phyloP scores from a whole-genome alignment of 371 early-diverging fungal species.

The Fennellomyces sp. region DNA sequence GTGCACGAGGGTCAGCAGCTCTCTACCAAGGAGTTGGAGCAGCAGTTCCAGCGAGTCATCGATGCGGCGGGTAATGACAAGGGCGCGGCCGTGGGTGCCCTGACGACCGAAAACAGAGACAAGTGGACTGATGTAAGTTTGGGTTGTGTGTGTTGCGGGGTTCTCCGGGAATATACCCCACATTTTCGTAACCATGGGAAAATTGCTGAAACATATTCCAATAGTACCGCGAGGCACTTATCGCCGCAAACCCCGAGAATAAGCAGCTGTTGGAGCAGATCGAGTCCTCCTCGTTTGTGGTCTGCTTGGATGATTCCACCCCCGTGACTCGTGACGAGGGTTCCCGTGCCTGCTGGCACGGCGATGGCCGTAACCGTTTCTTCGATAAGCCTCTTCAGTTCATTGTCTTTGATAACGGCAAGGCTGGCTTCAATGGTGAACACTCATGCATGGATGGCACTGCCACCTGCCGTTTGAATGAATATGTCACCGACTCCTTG shows the following conservation, averaged over 20 bases:
- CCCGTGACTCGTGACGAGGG: constrained; percentile 88
- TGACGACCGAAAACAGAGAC: constrained; percentile 94
- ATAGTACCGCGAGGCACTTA: constrained; percentile 62
- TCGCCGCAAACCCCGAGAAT: constrained; percentile 72
- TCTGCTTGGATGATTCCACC: constrained; percentile 85
- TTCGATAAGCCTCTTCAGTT: constrained; percentile 94
- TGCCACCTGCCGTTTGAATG: constrained; percentile 81
- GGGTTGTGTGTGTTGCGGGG: not conserved
- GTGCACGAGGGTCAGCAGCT: constrained; percentile 78
- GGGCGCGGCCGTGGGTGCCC: constrained; percentile 80
- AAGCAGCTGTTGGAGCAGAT: constrained; percentile 74
- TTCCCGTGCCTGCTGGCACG: constrained; percentile 87
- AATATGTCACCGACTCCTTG: constrained; percentile 56
- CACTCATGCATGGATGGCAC: constrained; percentile 98
- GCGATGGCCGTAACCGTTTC: constrained; percentile 92
- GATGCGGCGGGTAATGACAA: constrained; percentile 72
- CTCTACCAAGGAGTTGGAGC: constrained; percentile 83
- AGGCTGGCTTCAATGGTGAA: constrained; percentile 95
- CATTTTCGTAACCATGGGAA: constrained; percentile 1
- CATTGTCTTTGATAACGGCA: constrained; percentile 94
- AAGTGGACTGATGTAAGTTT: constrained; percentile 84
- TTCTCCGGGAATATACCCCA: not conserved
- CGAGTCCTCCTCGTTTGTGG: constrained; percentile 81
- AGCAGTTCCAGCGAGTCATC: constrained; percentile 77
- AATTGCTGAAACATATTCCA: not conserved